Conservation (phyloP, 441 rosid genomes). For the Mallotus repandus region DNA sequence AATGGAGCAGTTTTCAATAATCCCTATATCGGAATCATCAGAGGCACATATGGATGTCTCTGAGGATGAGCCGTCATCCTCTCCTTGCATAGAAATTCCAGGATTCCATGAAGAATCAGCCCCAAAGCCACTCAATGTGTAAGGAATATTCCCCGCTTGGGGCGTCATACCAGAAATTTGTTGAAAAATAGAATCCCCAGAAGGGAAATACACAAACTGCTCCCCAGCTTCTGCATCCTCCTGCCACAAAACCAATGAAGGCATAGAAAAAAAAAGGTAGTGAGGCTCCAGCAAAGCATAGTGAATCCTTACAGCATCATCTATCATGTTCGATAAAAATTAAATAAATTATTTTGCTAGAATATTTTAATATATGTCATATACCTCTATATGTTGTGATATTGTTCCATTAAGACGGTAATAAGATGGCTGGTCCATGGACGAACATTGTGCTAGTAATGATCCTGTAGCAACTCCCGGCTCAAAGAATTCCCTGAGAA, state of each 20-base stretch:
- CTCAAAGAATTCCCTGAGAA: conserved; percentile 77
- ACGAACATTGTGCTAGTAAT: conserved; percentile 59
- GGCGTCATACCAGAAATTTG: conserved; percentile 41
- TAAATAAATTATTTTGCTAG: conserved; percentile 12
- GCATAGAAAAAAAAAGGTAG: no score
- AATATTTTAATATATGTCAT: conserved; percentile 13
- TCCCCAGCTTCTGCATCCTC: conserved; percentile 52
- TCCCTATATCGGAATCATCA: conserved; percentile 63
- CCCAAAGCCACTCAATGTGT: conserved; percentile 37
- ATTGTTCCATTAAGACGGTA: conserved; percentile 50
- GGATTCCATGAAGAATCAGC: conserved; percentile 56
- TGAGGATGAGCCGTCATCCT: conserved; percentile 37
- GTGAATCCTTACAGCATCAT: background rate
- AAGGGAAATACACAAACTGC: conserved; percentile 47
- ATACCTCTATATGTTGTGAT: conserved; percentile 66
- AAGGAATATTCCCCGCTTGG: conserved; percentile 32
- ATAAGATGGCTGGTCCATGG: conserved; percentile 60
- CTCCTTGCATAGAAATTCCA: conserved; percentile 41
- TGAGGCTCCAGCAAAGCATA: no score
- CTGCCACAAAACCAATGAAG: conserved; percentile 33
- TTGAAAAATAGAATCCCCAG: conserved; percentile 53
- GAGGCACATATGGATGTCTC: conserved; percentile 44
- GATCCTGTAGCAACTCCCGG: conserved; percentile 68
- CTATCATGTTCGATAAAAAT: background rate
- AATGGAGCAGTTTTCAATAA: conserved; percentile 41